Percentiles rank a stretch among this genome's conserved stretches.
Evolutionary conservation across 2,329 filamentous ascomycete genomes (phyloP).

Genomic region (Cryphonectria carpinicola): DNA sequence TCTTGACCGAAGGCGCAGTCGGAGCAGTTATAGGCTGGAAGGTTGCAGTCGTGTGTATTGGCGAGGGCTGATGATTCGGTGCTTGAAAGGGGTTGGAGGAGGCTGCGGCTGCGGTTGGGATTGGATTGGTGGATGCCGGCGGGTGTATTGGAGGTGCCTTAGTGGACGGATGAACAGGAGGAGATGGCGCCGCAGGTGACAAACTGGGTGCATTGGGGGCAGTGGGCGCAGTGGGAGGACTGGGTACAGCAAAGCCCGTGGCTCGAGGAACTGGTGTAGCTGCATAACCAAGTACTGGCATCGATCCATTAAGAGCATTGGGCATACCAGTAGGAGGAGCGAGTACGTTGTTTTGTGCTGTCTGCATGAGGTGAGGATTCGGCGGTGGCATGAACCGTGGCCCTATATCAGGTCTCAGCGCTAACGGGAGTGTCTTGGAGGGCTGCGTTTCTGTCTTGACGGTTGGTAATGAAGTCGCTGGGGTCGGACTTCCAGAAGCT

Average conservation of each 20-base stretch:
- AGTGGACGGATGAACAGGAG: slow-evolving; percentile 31
- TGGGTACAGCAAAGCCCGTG: slow-evolving; percentile 36
- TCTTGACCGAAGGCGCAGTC: slow-evolving; percentile 8
- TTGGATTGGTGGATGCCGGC: slow-evolving; percentile 5
- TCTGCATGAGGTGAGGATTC: slow-evolving; percentile 26
- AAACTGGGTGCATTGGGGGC: slow-evolving; percentile 35
- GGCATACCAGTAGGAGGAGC: slow-evolving; percentile 34
- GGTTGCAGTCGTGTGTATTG: slow-evolving; percentile 24
- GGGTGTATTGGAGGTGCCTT: background rate
- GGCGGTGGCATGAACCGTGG: slow-evolving; percentile 29
- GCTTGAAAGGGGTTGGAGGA: slow-evolving; percentile 12
- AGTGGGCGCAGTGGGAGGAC: slow-evolving; percentile 31
- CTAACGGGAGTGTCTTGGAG: slow-evolving; percentile 22
- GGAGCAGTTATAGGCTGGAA: slow-evolving; percentile 23
- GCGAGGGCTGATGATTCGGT: slow-evolving; percentile 15
- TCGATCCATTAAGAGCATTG: slow-evolving; percentile 33
- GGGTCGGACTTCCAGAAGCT: slow-evolving; percentile 10
- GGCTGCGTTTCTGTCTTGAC: slow-evolving; percentile 26
- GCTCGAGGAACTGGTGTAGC: slow-evolving; percentile 30
- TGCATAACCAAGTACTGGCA: slow-evolving; percentile 35
- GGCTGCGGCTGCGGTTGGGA: background rate
- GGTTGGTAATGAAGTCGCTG: slow-evolving; percentile 9
- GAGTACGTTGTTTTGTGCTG: slow-evolving; percentile 31
- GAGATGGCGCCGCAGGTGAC: slow-evolving; percentile 32
- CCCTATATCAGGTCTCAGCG: slow-evolving; percentile 26